A percentile compares a stretch with the other conserved stretches of the same genome.
These are phyloP conservation scores for Trypanosomatidae sp. DNA, from an alignment of 208 protist genomes.

Conservation along the genomic window DNA sequence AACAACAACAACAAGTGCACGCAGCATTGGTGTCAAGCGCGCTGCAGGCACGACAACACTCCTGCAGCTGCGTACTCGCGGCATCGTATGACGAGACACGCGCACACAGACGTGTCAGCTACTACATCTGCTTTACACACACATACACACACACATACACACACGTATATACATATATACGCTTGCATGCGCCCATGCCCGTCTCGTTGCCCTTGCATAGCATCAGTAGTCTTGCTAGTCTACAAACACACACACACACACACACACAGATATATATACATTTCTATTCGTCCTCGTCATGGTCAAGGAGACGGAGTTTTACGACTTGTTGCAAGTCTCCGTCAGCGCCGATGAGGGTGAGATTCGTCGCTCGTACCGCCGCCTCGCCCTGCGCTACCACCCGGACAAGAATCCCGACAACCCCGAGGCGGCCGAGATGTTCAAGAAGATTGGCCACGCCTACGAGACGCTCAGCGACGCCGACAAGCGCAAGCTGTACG, in stretches of 20 bases:
- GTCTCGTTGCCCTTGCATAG: too few relatives aligned
- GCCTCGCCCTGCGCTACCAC: constrained; percentile 76
- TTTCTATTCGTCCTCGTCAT: constrained; percentile 12
- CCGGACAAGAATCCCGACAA: constrained; percentile 84
- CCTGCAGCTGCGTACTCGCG: too few relatives aligned
- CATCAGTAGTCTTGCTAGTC: background rate
- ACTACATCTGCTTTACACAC: too few relatives aligned
- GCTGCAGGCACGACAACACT: too few relatives aligned
- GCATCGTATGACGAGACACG: too few relatives aligned
- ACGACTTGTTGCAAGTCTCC: constrained; percentile 62
- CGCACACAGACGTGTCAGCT: too few relatives aligned
- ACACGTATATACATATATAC: too few relatives aligned
- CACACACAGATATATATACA: background rate
- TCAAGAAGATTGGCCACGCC: constrained; percentile 90
- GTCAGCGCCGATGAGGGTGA: constrained; percentile 64
- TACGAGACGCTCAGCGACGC: constrained; percentile 95
- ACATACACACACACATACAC: too few relatives aligned
- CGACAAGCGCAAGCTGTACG: constrained; percentile 95
- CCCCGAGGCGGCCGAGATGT: constrained; percentile 65
- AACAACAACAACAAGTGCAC: too few relatives aligned
- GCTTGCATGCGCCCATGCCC: too few relatives aligned
- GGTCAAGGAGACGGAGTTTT: constrained; percentile 83
- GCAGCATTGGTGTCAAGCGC: too few relatives aligned
- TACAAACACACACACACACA: constrained; percentile 1
- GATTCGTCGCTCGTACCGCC: constrained; percentile 83